Evolutionary conservation across 1,139 yeast species (phyloP), one percentile per base, ranked within the genome.

Genomic region (Pichia sp.): DNA sequence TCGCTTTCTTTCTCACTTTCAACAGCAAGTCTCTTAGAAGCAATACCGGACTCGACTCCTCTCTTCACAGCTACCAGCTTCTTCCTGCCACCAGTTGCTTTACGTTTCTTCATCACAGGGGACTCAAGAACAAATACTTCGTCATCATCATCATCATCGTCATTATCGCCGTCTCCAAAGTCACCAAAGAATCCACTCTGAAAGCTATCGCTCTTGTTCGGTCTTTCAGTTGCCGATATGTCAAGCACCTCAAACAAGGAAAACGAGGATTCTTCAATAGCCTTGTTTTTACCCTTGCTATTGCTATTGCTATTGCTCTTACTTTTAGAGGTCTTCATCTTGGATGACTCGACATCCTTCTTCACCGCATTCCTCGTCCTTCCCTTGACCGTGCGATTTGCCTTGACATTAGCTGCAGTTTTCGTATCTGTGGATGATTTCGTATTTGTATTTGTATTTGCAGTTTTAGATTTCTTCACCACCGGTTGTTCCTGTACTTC

Each of bases 91-190:
- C 14, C 14, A 12, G 13, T 14, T 29, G 17, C 20, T 23, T 25
- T 27, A 7, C 33, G 29, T n/a, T 23, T 37, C 24, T 33, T 32
- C n/a, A n/a, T 33, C 19, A 34, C 33, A 1, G 42, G 42, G 1
- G 42, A 39, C 10, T 30, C 40, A 17, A 39, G 36, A 8, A 33
- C 23, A 24, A 39, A 39, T 3, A 39, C 27, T 21, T 36, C 38
- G 8, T 38, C 34, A 18, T 20, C 23, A 4, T 23, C 22, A 11
- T 19, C 16, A 3, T 29, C 29, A 17, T 27, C 28, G 5, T 25
- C 27, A 11, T 27, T 12, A 9, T 30, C n/a, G 6, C 23, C 17
- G 4, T 13, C 13, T 11, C 14, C 28, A 10, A 27, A 15, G 16
- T 19, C 15, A 12, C 19, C 27, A n/a, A n/a, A n/a, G n/a, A n/a